Percentiles rank a stretch among this genome's conserved stretches.
Evolutionary conservation across 2,329 filamentous ascomycete species (phyloP).

Genomic region (Aureobasidium sp.): DNA sequence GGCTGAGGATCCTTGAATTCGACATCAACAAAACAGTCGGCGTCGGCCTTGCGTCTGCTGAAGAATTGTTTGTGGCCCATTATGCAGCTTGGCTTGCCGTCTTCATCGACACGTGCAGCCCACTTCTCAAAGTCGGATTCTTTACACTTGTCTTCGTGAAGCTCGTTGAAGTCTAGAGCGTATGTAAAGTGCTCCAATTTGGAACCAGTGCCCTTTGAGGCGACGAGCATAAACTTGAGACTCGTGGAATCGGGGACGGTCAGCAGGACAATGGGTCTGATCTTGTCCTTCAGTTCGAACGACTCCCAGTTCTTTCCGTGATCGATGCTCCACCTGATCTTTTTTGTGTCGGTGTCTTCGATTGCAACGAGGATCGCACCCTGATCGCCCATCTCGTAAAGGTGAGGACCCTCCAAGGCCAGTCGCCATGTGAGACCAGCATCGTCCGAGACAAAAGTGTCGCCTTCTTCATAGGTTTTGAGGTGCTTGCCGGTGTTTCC

Average conservation of each 20-base stretch:
- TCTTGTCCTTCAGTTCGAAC: slow-evolving; percentile 58
- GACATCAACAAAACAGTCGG: slow-evolving; percentile 79
- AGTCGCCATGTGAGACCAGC: slow-evolving; percentile 78
- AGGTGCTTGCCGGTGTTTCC: slow-evolving; percentile 79
- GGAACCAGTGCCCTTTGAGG: slow-evolving; percentile 44
- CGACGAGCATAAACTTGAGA: slow-evolving; percentile 78
- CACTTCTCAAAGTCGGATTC: slow-evolving; percentile 75
- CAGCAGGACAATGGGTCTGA: slow-evolving; percentile 66
- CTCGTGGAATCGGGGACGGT: slow-evolving; percentile 90
- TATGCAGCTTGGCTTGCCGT: slow-evolving; percentile 75
- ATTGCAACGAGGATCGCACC: slow-evolving; percentile 83
- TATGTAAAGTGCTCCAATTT: slow-evolving; percentile 47
- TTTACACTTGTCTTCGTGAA: slow-evolving; percentile 73
- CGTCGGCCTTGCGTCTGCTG: slow-evolving; percentile 72
- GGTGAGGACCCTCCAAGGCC: slow-evolving; percentile 71
- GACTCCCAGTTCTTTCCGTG: slow-evolving; percentile 79
- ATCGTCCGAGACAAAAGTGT: slow-evolving; percentile 83
- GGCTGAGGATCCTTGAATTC: slow-evolving; percentile 72
- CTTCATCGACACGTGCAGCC: slow-evolving; percentile 71
- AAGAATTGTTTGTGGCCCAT: slow-evolving; percentile 95
- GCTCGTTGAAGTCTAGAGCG: slow-evolving; percentile 70
- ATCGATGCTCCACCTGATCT: slow-evolving; percentile 72
- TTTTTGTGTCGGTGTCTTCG: slow-evolving; percentile 55
- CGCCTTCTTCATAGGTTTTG: slow-evolving; percentile 60
- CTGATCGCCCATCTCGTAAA: slow-evolving; percentile 93